These are phyloP conservation scores for Thelephora terrestris DNA, from an alignment of 1,284 basidiomycete species.

Conservation along the genomic window DNA sequence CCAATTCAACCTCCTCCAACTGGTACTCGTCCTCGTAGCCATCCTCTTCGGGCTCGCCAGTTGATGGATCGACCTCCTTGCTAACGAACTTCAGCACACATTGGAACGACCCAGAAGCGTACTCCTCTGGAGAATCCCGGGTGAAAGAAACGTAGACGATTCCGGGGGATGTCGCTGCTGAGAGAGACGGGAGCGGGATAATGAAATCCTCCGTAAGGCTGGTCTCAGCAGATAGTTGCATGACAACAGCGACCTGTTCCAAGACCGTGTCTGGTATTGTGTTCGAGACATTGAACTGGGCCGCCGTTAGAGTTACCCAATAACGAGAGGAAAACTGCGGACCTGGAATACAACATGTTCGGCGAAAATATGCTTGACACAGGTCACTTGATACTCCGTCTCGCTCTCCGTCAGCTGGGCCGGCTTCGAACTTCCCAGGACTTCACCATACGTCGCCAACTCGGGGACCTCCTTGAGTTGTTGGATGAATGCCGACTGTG, in stretches of 20 bases:
- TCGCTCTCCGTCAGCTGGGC: constrained; percentile 90
- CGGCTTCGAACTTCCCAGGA: constrained; percentile 85
- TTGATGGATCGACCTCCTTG: constrained; percentile 95
- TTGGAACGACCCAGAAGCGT: constrained; percentile 78
- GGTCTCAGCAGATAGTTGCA: constrained; percentile 70
- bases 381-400: constrained; percentile 96
- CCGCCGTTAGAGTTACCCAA: background rate
- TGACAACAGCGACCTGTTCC: constrained; percentile 92
- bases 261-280: constrained; percentile 97
- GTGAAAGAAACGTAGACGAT: constrained; percentile 93
- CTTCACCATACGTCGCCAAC: constrained; percentile 76
- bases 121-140: constrained; percentile 68
- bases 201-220: constrained; percentile 93
- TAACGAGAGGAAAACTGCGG: constrained; percentile 13
- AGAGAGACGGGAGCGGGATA: constrained; percentile 70
- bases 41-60: constrained; percentile 95
- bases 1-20: constrained; percentile 91
- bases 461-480: constrained; percentile 86
- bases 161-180: constrained; percentile 62
- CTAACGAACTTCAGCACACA: constrained; percentile 95
- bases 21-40: constrained; percentile 99
- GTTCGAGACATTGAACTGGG: constrained; percentile 93
- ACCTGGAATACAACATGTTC: constrained; percentile 96
- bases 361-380: constrained; percentile 95
- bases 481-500: constrained; percentile 77